Base-by-base conservation (phyloP, 2,329 filamentous ascomycete species). In the Trichophaea hybrida region DNA sequence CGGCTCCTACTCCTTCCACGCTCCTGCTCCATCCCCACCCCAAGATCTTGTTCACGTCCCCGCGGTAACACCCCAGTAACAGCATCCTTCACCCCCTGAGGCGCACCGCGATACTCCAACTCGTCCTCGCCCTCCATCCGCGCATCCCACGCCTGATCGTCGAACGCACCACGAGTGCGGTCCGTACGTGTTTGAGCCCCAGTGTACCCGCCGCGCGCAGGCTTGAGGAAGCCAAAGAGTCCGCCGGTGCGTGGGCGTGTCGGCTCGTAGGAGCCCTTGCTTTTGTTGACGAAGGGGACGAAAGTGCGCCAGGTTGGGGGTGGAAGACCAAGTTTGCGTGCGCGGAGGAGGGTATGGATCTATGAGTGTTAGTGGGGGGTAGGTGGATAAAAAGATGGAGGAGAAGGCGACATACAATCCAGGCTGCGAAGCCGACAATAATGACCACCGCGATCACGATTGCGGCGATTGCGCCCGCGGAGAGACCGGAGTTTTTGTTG, bases 381-480 rank as follows among this genome's bases (percentile, higher is more conserved):
- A 60, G 49, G 33, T 57, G 40, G 53, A 55, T 15, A 50, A 49
- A 48, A 31, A 61, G 24, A 54, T 60, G 37, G 53, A 55, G 54
- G 51, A 10, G 59, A 51, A 32, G 60, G 51, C 12, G 40, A 61
- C 61, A 6, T 24, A 63, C 63, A 40, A 64, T 60, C 53, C 75
- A 64, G 66, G 75, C 52, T 68, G 72, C 57, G 71, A 66, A 7
- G 69, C 72, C 44, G 68, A 68, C 48, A 69, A 69, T 33, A 69
- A 65, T 10, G 64, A 68, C 48, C 67, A 71, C 57, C 63, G 64
- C 40, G 6, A 74, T 72, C 52, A 71, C 69, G 40, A 68, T 65
- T 35, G 61, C 69, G 38, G 37, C 37, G 31, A 55, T 55, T 6
- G 53, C 53, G 35, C 53, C 53, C 12, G 12, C 37, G 7, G 35